Evolutionary conservation across 78 protist species (phyloP).

Genomic region (Creolimax fragrantissima): DNA sequence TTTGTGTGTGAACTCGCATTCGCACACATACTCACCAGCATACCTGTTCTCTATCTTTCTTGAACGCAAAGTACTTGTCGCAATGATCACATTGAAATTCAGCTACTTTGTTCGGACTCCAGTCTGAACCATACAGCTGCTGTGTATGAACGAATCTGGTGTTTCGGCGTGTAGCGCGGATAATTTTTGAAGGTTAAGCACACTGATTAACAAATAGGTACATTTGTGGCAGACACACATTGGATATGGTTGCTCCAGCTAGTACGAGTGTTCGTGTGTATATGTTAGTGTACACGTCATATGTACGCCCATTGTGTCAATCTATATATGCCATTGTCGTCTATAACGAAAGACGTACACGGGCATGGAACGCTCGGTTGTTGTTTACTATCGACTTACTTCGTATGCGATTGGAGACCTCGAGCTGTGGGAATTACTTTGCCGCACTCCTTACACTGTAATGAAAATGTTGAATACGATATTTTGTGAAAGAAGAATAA

Average conservation of each 20-base stretch:
- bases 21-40: neutral
- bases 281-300: neutral
- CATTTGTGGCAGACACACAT: neutral
- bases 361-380: neutral
- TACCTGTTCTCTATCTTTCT: neutral
- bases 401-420: neutral
- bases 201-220: neutral
- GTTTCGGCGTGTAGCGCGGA: too few species aligned
- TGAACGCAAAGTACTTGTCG: neutral
- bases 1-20: neutral
- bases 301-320: neutral
- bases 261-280: too few species aligned
- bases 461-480: neutral
- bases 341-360: neutral
- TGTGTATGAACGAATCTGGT: neutral
- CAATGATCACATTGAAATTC: neutral
- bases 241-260: neutral
- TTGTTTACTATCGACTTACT: neutral
- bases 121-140: neutral
- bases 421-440: neutral
- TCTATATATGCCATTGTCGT: neutral
- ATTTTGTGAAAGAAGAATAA: neutral
- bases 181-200: too few species aligned
- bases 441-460: neutral
- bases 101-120: neutral